Evolutionary conservation across 2,329 filamentous ascomycete species (phyloP).

Genomic region (Talaromyces pinophilus): DNA sequence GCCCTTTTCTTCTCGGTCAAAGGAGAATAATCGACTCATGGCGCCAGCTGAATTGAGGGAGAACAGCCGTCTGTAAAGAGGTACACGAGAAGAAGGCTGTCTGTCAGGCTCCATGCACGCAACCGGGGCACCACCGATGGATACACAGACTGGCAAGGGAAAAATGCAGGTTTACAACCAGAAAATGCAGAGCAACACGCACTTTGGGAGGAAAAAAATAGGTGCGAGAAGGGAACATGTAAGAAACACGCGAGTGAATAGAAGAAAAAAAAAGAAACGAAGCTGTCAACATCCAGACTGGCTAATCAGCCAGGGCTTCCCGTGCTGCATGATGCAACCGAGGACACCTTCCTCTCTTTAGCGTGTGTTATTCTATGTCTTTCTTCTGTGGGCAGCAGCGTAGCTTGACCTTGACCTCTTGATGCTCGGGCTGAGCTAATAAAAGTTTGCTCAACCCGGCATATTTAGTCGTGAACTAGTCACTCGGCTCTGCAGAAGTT

Average conservation of each 20-base stretch:
- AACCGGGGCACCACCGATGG: neutral
- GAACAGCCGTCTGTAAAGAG: neutral
- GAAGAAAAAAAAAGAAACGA: conserved; percentile 3
- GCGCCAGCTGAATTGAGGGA: neutral
- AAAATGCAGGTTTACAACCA: neutral
- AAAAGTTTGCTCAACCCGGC: neutral
- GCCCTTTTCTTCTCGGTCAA: conserved; percentile 21
- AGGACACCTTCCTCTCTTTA: neutral
- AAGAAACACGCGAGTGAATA: conserved; percentile 1
- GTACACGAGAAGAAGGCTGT: neutral
- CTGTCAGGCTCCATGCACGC: conserved; percentile 13
- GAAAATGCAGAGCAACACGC: neutral
- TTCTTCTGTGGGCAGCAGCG: neutral
- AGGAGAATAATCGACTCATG: conserved; percentile 20
- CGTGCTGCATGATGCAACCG: conserved; percentile 4
- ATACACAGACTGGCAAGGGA: neutral
- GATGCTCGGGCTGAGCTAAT: conserved; percentile 5
- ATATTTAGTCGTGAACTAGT: neutral
- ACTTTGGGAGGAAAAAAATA: neutral
- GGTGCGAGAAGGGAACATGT: neutral
- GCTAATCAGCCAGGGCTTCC: neutral
- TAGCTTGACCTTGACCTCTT: conserved; percentile 1
- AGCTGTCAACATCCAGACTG: conserved; percentile 1
- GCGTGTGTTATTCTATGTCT: neutral
- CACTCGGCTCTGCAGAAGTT: neutral